phyloP scores from a whole-genome alignment of 352 stramenopile species.

The Phytophthora chlamydospora region DNA sequence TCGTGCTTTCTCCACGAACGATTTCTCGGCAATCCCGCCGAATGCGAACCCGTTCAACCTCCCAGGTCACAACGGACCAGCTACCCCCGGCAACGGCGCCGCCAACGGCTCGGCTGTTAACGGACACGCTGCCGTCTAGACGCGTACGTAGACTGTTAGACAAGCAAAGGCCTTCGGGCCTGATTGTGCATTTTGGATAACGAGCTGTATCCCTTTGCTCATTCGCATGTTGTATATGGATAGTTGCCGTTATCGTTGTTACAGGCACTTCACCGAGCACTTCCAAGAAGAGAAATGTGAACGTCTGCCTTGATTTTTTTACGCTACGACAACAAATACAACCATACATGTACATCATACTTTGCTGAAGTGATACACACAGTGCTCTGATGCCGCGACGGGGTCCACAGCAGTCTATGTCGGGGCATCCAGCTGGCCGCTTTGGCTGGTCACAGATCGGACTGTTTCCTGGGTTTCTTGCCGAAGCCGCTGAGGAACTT shows the following conservation, averaged over 20 bases:
- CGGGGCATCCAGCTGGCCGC: neutral
- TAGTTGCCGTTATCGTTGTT: too few species aligned
- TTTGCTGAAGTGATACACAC: constrained; percentile 39
- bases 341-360: constrained; percentile 32
- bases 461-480: constrained; percentile 59
- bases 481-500: constrained; percentile 76
- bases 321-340: constrained; percentile 13
- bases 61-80: constrained; percentile 13
- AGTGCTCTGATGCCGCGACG: constrained; percentile 3
- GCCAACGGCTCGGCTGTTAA: constrained; percentile 18
- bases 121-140: constrained; percentile 22
- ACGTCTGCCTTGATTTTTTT: constrained; percentile 11
- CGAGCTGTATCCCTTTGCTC: constrained; percentile 12
- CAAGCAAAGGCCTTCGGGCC: neutral
- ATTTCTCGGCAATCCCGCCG: constrained; percentile 50
- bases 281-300: neutral
- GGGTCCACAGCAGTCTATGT: neutral
- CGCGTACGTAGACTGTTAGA: constrained; percentile 28
- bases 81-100: constrained; percentile 17
- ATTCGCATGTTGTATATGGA: neutral
- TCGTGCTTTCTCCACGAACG: constrained; percentile 65
- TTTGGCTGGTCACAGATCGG: constrained; percentile 29
- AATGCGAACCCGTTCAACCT: constrained; percentile 27
- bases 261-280: constrained; percentile 4
- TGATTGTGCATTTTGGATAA: constrained; percentile 25